A percentile compares a stretch with the other conserved stretches of the same genome.
phyloP scores from a whole-genome alignment of 129 eudicot species.

The Ambrosia trifida region DNA sequence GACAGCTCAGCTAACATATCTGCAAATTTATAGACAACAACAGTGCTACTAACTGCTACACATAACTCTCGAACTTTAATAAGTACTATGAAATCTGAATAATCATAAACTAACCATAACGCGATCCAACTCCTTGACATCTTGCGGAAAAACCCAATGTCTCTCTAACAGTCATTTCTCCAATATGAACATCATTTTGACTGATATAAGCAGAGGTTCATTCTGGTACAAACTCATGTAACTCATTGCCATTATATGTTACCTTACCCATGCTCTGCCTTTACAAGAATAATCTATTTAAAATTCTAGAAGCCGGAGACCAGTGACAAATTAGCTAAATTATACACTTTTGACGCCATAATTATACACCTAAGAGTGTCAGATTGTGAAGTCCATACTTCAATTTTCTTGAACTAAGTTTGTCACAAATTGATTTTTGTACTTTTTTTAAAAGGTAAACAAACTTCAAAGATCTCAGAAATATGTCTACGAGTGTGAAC shows the following conservation, averaged over 20 bases:
- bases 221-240: constrained; percentile 63
- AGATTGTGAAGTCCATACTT: too few species aligned
- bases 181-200: constrained; percentile 77
- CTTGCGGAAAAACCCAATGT: constrained; percentile 68
- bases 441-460: too few species aligned
- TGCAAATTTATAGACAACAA: not conserved
- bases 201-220: constrained; percentile 79
- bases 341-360: too few species aligned
- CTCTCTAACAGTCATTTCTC: constrained; percentile 87
- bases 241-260: constrained; percentile 68
- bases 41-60: too few species aligned
- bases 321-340: too few species aligned
- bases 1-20: constrained; percentile 59
- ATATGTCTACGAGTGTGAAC: too few species aligned
- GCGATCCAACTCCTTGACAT: constrained; percentile 73
- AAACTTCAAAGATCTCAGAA: too few species aligned
- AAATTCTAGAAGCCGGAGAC: too few species aligned
- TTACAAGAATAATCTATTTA: not conserved
- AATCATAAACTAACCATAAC: constrained; percentile 41
- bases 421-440: too few species aligned
- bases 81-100: not conserved
- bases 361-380: too few species aligned
- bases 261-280: constrained; percentile 61
- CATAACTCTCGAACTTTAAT: not conserved
- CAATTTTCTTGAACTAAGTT: too few species aligned